Evolutionary conservation across 208 protist genomes (phyloP), one percentile per base, ranked within the genome.

Genomic region (Trypanosoma boissoni): DNA sequence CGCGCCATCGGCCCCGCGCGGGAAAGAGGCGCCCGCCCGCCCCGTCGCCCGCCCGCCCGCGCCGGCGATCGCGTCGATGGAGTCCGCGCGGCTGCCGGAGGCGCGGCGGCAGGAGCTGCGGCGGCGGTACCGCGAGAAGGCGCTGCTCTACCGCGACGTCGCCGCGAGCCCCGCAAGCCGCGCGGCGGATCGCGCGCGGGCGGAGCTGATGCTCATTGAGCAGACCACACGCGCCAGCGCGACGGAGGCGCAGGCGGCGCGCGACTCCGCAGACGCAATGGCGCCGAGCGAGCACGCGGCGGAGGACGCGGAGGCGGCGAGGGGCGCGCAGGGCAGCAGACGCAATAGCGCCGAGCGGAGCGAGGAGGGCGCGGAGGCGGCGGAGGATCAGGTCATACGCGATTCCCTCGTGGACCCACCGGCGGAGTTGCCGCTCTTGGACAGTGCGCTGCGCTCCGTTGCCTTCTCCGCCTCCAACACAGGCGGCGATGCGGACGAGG

Each of bases 121-220:
- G 12, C 55, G 70, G 10, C 75, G 76, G 4, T 92, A 86, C 54
- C 78, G 68, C 6, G 83, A 88, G 39, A 82, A 84, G n/a, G 75
- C 82, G 56, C 69, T 78, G 24, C 41, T 92, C 41, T 60, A 62
- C 42, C 72, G 52, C 20, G 79, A 88, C 39, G 63, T 91, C 16
- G 80, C 71, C 42, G 51, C 58, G 18, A 82, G 81, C 27, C 72
- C 84, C 21, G 81, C 80, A 27, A 88, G 74, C 54, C 64, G 51
- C 27, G 71, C 58, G 10, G 88, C 83, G 27, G 75, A 91, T 66
- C 66, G 63, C 43, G 83, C 64, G 24, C 74, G 88, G 3, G 53
- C 72, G 32, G 85, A 95, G 74, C 74, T 95, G 28, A 68, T 81
- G 68, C 74, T 83, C 27, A 48, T 95, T 37, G 85, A 92, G 68